Conservation (phyloP, 2,329 filamentous ascomycete genomes). For the Apiospora hydei region DNA sequence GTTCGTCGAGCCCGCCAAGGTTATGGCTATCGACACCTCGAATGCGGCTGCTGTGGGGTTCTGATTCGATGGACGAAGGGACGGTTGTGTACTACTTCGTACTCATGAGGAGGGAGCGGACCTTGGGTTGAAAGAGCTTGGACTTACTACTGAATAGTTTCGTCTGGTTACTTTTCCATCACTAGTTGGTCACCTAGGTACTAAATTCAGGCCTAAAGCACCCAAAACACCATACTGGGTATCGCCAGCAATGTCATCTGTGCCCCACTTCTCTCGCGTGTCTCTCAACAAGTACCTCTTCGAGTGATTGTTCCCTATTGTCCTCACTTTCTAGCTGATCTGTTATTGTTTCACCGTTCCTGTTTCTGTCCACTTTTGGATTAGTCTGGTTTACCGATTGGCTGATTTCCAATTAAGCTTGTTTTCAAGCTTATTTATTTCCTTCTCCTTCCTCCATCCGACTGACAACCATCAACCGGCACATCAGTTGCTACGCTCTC, state of each 20-base stretch:
- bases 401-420: not conserved
- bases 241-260: not conserved
- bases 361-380: too few species aligned
- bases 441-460: not conserved
- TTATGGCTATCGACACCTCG: conserved; percentile 34
- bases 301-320: not conserved
- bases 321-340: not conserved
- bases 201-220: not conserved
- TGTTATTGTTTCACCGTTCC: not conserved
- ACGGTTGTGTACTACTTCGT: not conserved
- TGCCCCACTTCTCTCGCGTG: not conserved
- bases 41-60: not conserved
- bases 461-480: not conserved
- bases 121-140: not conserved
- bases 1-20: conserved; percentile 35
- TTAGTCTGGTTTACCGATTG: not conserved
- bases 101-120: not conserved
- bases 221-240: not conserved
- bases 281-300: not conserved
- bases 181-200: not conserved
- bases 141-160: not conserved
- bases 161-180: not conserved
- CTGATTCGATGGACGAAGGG: not conserved
- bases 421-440: not conserved
- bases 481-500: not conserved